Percentiles rank a stretch among this genome's conserved stretches.
phyloP scores from a whole-genome alignment of 306 rosid genomes.

The Pueraria montana region DNA sequence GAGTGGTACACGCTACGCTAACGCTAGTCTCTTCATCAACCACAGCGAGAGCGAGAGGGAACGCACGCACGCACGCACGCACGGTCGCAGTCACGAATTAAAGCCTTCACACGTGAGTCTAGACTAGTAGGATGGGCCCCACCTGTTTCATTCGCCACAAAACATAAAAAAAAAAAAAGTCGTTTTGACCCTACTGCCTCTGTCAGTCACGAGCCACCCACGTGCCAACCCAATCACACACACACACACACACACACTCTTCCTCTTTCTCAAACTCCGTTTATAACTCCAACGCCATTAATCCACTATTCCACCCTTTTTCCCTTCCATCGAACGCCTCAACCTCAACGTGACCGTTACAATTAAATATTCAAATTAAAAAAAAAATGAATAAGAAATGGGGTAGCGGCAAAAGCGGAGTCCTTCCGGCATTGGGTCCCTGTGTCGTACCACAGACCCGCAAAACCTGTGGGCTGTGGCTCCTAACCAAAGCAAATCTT shows the following conservation, averaged over 20 bases:
- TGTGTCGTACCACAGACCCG: conserved; percentile 56
- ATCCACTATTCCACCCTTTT: background rate
- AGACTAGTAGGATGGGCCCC: conserved; percentile 2
- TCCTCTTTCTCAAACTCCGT: conserved; percentile 30
- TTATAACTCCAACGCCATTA: conserved; percentile 32
- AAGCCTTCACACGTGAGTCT: conserved; percentile 48
- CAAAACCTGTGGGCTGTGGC: conserved; percentile 61
- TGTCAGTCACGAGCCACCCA: conserved; percentile 37
- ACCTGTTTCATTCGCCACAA: background rate
- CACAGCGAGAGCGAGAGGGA: too few relatives aligned
- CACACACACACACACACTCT: too few relatives aligned
- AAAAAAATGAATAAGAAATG: background rate
- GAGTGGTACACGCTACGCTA: too few relatives aligned
- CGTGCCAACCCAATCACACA: conserved; percentile 10
- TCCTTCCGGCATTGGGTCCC: conserved; percentile 61
- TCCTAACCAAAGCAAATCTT: background rate
- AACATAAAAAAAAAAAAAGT: background rate
- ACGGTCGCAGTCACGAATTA: conserved; percentile 29
- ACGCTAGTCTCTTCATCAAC: too few relatives aligned
- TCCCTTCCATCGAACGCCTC: conserved; percentile 7
- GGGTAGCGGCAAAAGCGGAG: conserved; percentile 55
- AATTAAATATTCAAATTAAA: background rate
- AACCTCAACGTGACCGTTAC: background rate
- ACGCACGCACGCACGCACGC: background rate
- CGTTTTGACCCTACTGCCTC: conserved; percentile 25